A percentile compares a stretch with the other conserved stretches of the same genome.
These are phyloP conservation scores for Trametes gibbosa DNA, from an alignment of 768 basidiomycete species.

Conservation along the genomic window DNA sequence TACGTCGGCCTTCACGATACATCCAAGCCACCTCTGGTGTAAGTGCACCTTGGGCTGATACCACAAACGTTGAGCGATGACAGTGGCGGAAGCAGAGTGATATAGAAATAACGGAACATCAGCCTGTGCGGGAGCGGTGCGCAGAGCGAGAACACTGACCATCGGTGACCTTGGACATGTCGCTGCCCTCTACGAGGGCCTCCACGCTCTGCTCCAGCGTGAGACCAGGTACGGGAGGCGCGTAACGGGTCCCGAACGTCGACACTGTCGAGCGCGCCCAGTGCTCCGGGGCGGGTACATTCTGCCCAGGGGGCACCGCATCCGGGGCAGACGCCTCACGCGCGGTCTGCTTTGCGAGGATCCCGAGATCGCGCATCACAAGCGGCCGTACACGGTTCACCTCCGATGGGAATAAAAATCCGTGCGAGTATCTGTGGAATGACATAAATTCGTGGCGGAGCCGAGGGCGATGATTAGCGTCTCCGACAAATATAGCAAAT, in stretches of 20 bases:
- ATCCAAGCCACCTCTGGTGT: conserved; percentile 67
- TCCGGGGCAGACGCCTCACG: conserved; percentile 15
- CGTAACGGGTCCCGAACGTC: conserved; percentile 76
- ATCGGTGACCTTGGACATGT: conserved; percentile 71
- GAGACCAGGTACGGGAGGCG: conserved; percentile 63
- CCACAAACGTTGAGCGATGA: not conserved
- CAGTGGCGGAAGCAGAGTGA: not conserved
- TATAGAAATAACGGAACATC: not conserved
- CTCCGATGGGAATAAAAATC: conserved; percentile 92
- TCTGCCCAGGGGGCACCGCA: conserved; percentile 21
- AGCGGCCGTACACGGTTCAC: conserved; percentile 62
- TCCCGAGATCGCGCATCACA: conserved; percentile 52
- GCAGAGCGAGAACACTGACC: conserved; percentile 36
- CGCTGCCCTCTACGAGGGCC: conserved; percentile 89
- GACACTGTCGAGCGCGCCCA: conserved; percentile 86
- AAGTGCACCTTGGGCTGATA: conserved; percentile 48
- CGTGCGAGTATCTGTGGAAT: conserved; percentile 77
- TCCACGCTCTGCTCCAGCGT: conserved; percentile 74
- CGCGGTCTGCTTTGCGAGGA: conserved; percentile 17
- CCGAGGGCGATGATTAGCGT: not conserved
- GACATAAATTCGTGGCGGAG: not conserved
- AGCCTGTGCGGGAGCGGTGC: not conserved
- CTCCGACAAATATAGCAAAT: not conserved
- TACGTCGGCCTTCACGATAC: conserved; percentile 66
- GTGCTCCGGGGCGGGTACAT: conserved; percentile 45